phyloP scores from a whole-genome alignment of 1,284 basidiomycete species.

The Marasmius sp. region DNA sequence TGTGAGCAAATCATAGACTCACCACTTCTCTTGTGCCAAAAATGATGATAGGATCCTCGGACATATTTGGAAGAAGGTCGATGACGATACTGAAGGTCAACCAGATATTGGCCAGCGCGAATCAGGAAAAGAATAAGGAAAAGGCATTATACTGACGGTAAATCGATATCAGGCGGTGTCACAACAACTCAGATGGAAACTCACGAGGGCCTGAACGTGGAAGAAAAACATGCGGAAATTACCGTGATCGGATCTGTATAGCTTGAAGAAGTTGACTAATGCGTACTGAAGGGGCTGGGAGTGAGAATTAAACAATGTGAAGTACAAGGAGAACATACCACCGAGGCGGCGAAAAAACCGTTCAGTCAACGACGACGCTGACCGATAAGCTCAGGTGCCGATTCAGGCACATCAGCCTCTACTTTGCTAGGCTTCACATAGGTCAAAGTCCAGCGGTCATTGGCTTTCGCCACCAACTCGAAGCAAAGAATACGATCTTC shows the following conservation, averaged over 20 bases:
- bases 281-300: too few species aligned
- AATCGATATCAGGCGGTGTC: constrained; percentile 5
- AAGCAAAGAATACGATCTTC: constrained; percentile 97
- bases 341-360: too few species aligned
- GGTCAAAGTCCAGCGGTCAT: too few species aligned
- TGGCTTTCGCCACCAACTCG: constrained; percentile 90
- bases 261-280: too few species aligned
- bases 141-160: constrained; percentile 70
- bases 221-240: constrained; percentile 92
- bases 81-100: constrained; percentile 96
- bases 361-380: too few species aligned
- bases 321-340: too few species aligned
- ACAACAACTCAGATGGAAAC: constrained; percentile 25
- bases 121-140: constrained; percentile 87
- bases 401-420: too few species aligned
- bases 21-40: constrained; percentile 72
- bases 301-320: too few species aligned
- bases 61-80: constrained; percentile 74
- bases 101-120: constrained; percentile 92
- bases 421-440: too few species aligned
- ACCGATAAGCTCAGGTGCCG: too few species aligned
- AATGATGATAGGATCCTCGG: constrained; percentile 44
- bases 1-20: constrained; percentile 26
- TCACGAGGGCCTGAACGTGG: constrained; percentile 86
- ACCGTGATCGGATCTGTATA: constrained; percentile 85